Conservation (phyloP, 2,329 filamentous ascomycete species). For the Moelleriella libera region DNA sequence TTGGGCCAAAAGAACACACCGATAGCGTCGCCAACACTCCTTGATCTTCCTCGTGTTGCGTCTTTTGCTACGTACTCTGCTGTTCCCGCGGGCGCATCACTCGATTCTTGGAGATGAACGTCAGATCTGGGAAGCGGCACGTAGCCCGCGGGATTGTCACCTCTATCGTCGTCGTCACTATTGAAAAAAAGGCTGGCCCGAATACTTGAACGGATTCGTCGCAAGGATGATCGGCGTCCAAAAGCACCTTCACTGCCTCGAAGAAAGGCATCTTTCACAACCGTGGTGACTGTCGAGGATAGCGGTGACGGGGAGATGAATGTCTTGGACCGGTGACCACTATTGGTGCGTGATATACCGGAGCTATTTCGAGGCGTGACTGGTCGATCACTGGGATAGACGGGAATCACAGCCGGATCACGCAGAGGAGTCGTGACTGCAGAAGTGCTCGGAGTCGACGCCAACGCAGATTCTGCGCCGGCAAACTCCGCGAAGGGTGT, state of each 20-base stretch:
- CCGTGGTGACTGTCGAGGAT: slow-evolving; percentile 43
- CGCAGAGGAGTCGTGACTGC: slow-evolving; percentile 17
- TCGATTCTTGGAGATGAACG: slow-evolving; percentile 9
- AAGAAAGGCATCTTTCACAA: slow-evolving; percentile 41
- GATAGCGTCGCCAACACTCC: slow-evolving; percentile 27
- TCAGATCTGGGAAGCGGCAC: slow-evolving; percentile 12
- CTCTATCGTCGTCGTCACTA: slow-evolving; percentile 23
- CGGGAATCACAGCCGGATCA: slow-evolving; percentile 11
- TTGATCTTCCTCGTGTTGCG: slow-evolving; percentile 15
- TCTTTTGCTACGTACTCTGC: slow-evolving; percentile 5
- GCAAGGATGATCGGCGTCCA: slow-evolving; percentile 27
- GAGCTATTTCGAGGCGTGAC: slow-evolving; percentile 14
- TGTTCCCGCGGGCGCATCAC: slow-evolving; percentile 2
- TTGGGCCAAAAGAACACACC: slow-evolving; percentile 23
- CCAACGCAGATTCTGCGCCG: slow-evolving; percentile 10
- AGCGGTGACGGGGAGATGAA: slow-evolving; percentile 47
- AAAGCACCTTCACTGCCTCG: slow-evolving; percentile 26
- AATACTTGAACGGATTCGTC: slow-evolving; percentile 34
- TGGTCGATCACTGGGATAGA: slow-evolving; percentile 11
- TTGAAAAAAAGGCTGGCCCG: slow-evolving; percentile 40
- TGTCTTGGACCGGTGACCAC: slow-evolving; percentile 22
- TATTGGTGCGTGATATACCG: slow-evolving; percentile 14
- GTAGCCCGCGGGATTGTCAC: slow-evolving; percentile 8
- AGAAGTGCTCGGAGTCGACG: slow-evolving; percentile 12
- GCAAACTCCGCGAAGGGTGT: slow-evolving; percentile 22